These are phyloP conservation scores for Ramaria sp. DNA, from an alignment of 768 basidiomycete species.

Conservation along the genomic window DNA sequence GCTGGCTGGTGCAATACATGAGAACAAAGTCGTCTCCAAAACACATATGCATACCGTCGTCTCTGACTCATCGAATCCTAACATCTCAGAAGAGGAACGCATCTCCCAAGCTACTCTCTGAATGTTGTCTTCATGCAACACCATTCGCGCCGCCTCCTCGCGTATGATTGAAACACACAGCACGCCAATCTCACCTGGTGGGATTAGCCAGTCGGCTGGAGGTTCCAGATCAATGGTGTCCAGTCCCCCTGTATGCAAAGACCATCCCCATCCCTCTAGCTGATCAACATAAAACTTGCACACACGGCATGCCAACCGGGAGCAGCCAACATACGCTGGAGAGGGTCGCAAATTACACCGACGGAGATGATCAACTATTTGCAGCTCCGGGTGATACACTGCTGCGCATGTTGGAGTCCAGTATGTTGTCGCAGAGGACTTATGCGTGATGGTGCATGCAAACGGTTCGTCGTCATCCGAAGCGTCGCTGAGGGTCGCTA, in stretches of 20 bases:
- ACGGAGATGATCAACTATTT: slow-evolving; percentile 1
- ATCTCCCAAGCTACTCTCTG: slow-evolving; percentile 7
- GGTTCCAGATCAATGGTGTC: slow-evolving; percentile 1
- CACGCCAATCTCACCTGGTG: not conserved
- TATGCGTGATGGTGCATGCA: slow-evolving; percentile 4
- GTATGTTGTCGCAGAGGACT: not conserved
- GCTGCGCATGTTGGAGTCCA: slow-evolving; percentile 4
- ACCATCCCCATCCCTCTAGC: not conserved
- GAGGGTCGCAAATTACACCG: not conserved
- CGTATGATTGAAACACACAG: not conserved
- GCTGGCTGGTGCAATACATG: not conserved
- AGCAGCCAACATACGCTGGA: not conserved
- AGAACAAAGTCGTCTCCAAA: not conserved
- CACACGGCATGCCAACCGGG: slow-evolving; percentile 2
- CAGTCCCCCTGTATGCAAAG: not conserved
- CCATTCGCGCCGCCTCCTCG: slow-evolving; percentile 5
- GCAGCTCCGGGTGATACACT: slow-evolving; percentile 4
- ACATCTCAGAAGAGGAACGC: not conserved
- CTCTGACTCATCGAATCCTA: not conserved
- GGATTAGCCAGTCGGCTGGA: slow-evolving; percentile 6
- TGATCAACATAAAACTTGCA: slow-evolving; percentile 5
- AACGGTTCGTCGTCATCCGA: not conserved
- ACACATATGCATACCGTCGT: not conserved
- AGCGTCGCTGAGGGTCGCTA: not conserved
- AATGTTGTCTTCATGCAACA: not conserved